These are phyloP conservation scores for Yarrowia bubula DNA, from an alignment of 805 yeast genomes.

Conservation along the genomic window DNA sequence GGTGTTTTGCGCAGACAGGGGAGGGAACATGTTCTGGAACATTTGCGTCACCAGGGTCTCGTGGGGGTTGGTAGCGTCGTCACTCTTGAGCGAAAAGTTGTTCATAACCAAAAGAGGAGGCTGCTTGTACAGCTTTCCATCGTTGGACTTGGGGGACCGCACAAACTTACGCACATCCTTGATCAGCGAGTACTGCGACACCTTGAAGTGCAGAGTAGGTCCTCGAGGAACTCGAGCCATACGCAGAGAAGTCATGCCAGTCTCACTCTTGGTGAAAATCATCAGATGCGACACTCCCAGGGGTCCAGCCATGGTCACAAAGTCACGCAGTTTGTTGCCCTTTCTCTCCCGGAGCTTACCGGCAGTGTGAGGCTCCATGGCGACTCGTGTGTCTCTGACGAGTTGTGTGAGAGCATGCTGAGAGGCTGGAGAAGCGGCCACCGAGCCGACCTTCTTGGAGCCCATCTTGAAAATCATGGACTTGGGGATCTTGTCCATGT, in stretches of 20 bases:
- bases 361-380: constrained; percentile 98
- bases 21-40: constrained; percentile 94
- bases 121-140: constrained; percentile 52
- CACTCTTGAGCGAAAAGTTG: constrained; percentile 71
- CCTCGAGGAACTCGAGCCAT: constrained; percentile 89
- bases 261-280: constrained; percentile 76
- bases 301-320: constrained; percentile 98
- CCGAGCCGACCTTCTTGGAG: constrained; percentile 47
- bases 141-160: constrained; percentile 72
- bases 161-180: constrained; percentile 73
- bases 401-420: constrained; percentile 82
- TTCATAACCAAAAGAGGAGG: constrained; percentile 93
- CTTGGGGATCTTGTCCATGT: constrained; percentile 71
- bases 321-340: constrained; percentile 83
- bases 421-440: constrained; percentile 36
- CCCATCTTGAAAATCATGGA: constrained; percentile 95
- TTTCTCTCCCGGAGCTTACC: constrained; percentile 82
- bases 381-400: constrained; percentile 79
- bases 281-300: constrained; percentile 86
- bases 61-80: constrained; percentile 52
- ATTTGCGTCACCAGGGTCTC: constrained; percentile 84
- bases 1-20: constrained; percentile 82
- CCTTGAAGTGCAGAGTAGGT: constrained; percentile 83
- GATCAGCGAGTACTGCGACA: constrained; percentile 71
- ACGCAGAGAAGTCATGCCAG: constrained; percentile 79